phyloP scores from a whole-genome alignment of 177 flowering plant genomes.

The Vitis hybrid region DNA sequence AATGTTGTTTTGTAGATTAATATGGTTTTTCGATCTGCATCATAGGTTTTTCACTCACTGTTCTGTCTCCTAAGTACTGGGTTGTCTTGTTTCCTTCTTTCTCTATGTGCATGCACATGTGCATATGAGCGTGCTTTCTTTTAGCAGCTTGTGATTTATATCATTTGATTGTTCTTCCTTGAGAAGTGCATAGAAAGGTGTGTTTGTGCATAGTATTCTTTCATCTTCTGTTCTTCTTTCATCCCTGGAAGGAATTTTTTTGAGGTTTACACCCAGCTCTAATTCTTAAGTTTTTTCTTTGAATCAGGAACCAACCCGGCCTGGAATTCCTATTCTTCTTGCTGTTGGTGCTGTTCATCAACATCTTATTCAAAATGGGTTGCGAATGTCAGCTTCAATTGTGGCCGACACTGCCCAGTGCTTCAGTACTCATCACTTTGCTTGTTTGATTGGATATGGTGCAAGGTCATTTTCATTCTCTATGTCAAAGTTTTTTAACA shows the following conservation, averaged over 20 bases:
- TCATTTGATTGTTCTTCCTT: not conserved
- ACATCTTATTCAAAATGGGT: conserved; percentile 97
- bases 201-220: not conserved
- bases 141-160: not conserved
- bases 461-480: conserved; percentile 65
- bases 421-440: conserved; percentile 99
- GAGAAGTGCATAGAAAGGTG: too few relatives aligned
- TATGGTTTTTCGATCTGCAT: not conserved
- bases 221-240: not conserved
- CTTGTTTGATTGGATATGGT: conserved; percentile 99
- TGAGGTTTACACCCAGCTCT: too few relatives aligned
- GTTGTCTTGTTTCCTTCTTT: too few relatives aligned
- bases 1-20: not conserved
- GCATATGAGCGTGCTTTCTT: too few relatives aligned
- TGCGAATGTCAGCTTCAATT: conserved; percentile 92
- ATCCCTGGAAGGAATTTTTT: not conserved
- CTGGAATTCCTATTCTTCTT: conserved; percentile 94
- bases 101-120: too few relatives aligned
- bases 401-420: conserved; percentile 99
- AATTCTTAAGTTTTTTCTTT: not conserved
- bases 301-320: conserved; percentile 85
- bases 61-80: too few relatives aligned
- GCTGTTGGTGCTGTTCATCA: conserved; percentile 99
- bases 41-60: not conserved
- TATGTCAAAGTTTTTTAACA: not conserved